Evolutionary conservation across 2,329 filamentous ascomycete species (phyloP), one percentile per base, ranked within the genome.

Genomic region (Furcasterigmium furcatum): DNA sequence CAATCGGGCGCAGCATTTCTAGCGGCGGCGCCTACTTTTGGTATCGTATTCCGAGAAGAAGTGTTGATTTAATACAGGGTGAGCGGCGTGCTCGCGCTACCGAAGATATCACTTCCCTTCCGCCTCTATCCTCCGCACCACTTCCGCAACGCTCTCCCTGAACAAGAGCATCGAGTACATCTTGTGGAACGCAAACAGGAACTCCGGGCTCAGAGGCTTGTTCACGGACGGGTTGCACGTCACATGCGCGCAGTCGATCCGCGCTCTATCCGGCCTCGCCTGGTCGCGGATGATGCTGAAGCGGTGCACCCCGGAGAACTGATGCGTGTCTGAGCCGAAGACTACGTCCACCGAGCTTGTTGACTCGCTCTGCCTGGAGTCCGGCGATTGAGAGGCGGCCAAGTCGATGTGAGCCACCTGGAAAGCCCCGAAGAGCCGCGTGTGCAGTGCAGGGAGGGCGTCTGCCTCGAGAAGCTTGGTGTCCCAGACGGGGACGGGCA

Each of bases 271-370:
- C 12, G 38, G 21, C 16, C 29, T 14, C 1, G n/a, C 24, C 4
- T 12, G 18, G 3, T 46, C 35, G 6, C 60, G 50, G 3, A 56
- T 45, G 5, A 65, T 45, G 8, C 52, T 55, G 20, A 65, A 60
- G 2, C 60, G 52, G 40, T 65, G 62, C 3, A 55, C 56, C 0
- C 62, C 62, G 0, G 54, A 52, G n/a, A 65, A 65, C 0, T 13
- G 19, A 0, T 41, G 39, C 39, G 49, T 32, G 18, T 61, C 55
- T 13, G 51, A 58, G 2, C 62, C 60, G 16, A 59, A 65, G 1
- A 52, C 51, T 38, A 63, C 55, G 46, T 65, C 62, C 9, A 63
- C 38, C 24, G 54, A 53, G 25, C 61, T 63, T 10, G 57, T 48
- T 1, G 45, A 13, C 20, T n/a, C n/a, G n/a, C n/a, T n/a, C n/a